Conservation (phyloP, 345 rosid genomes). For the Corchorus capsularis region DNA sequence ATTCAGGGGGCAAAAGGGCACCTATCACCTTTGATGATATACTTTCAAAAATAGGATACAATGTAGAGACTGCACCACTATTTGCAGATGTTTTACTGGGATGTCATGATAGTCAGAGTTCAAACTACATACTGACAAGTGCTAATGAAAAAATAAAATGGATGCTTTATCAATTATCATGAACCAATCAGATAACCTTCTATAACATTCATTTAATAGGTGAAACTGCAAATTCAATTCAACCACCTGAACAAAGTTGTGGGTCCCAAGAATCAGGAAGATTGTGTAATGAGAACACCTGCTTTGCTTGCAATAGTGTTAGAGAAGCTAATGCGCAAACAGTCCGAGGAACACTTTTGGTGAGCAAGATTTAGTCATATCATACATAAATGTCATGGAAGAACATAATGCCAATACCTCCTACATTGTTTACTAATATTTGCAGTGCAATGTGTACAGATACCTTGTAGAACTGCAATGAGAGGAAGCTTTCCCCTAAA, state of each 20-base stretch:
- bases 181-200: constrained; percentile 6
- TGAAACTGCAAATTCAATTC: constrained; percentile 78
- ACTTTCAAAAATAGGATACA: neutral
- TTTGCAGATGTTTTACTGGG: constrained; percentile 4
- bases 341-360: constrained; percentile 89
- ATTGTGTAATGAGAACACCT: constrained; percentile 64
- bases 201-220: constrained; percentile 45
- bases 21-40: constrained; percentile 3
- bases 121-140: neutral
- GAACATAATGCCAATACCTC: constrained; percentile 9
- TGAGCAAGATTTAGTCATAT: constrained; percentile 35
- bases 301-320: constrained; percentile 70
- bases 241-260: constrained; percentile 58
- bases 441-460: constrained; percentile 42
- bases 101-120: neutral
- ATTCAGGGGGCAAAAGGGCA: neutral
- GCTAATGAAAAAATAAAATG: neutral
- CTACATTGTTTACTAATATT: constrained; percentile 27
- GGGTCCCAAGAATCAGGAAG: constrained; percentile 47
- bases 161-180: neutral
- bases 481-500: constrained; percentile 94
- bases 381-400: constrained; percentile 13
- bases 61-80: constrained; percentile 4
- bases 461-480: constrained; percentile 96
- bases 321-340: constrained; percentile 73